Evolutionary conservation across 148 eudicot genomes (phyloP).

Genomic region (Rhododendron mucronatum): DNA sequence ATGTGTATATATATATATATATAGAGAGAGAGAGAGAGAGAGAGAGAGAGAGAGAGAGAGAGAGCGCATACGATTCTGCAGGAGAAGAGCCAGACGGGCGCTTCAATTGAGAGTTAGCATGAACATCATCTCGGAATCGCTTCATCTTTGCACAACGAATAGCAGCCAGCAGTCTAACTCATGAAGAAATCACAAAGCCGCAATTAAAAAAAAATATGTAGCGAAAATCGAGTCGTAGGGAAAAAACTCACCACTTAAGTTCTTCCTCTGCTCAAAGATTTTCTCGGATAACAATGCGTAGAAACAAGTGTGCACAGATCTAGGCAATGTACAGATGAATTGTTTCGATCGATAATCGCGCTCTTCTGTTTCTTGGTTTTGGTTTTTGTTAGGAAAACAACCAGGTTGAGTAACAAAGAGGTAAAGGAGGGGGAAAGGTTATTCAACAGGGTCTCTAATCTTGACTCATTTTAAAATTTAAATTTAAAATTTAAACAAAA

Average conservation of each 20-base stretch:
- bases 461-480: too few species aligned
- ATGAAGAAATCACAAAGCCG: too few species aligned
- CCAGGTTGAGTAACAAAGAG: slow-evolving; percentile 3
- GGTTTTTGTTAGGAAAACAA: background rate
- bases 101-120: slow-evolving; percentile 51
- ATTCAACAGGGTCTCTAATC: too few species aligned
- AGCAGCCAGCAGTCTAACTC: too few species aligned
- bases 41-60: background rate
- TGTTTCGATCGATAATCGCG: background rate
- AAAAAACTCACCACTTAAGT: too few species aligned
- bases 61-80: slow-evolving; percentile 4
- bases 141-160: slow-evolving; percentile 51
- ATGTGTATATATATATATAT: background rate
- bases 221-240: too few species aligned
- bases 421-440: background rate
- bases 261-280: too few species aligned
- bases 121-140: slow-evolving; percentile 66
- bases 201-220: too few species aligned
- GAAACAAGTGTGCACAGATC: slow-evolving; percentile 10
- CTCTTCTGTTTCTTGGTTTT: background rate
- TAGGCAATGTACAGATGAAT: background rate
- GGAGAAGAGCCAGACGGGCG: slow-evolving; percentile 65
- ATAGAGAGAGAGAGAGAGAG: background rate
- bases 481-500: too few species aligned
- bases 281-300: too few species aligned